A percentile compares a stretch with the other conserved stretches of the same genome.
These are phyloP conservation scores for Tetragonia tetragonoides DNA, from an alignment of 148 eudicot species.

Conservation along the genomic window DNA sequence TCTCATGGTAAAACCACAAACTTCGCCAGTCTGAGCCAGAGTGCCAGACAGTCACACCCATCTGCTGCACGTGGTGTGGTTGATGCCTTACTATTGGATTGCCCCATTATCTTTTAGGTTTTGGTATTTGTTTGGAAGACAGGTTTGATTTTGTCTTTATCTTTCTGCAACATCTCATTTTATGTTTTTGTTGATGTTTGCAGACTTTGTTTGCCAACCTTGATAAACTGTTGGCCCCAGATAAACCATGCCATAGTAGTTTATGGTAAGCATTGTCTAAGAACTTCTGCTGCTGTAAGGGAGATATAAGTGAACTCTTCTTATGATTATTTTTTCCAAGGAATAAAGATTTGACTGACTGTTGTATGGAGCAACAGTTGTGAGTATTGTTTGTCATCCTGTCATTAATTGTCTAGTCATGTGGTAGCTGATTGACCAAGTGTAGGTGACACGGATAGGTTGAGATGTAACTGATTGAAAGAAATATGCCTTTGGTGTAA, in stretches of 20 bases:
- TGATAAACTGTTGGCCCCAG: conserved; percentile 78
- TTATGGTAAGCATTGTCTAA: conserved; percentile 56
- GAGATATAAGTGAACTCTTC: neutral
- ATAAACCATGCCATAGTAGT: conserved; percentile 80
- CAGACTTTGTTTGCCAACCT: conserved; percentile 81
- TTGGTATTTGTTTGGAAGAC: neutral
- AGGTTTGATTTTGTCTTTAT: neutral
- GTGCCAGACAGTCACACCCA: neutral
- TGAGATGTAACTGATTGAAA: neutral
- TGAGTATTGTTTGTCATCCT: neutral
- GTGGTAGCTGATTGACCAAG: neutral
- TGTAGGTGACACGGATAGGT: neutral
- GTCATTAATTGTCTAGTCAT: no score
- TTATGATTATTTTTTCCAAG: neutral
- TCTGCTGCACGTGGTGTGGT: neutral
- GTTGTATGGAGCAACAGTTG: neutral
- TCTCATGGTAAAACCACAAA: neutral
- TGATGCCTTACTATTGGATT: neutral
- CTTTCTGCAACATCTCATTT: neutral
- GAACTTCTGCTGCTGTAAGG: neutral
- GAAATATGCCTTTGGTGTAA: neutral
- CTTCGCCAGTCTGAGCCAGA: neutral
- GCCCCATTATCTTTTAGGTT: neutral
- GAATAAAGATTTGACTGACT: neutral
- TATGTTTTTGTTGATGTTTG: conserved; percentile 27